Conservation (phyloP, 768 basidiomycete species). For the Pleurotus tuber-regium region DNA sequence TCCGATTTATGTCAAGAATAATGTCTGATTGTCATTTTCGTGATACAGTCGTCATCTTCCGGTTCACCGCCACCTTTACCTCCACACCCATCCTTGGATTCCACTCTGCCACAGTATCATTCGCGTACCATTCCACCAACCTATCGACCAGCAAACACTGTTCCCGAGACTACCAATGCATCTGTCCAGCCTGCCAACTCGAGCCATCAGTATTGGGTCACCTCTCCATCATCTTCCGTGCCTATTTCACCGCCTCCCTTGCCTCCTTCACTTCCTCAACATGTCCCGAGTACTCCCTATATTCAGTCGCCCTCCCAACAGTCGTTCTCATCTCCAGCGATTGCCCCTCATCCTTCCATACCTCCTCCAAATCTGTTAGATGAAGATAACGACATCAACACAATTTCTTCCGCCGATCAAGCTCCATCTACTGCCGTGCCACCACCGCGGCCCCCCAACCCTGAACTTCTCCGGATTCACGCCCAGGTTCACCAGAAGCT, state of each 20-base stretch:
- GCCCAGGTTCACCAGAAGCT: slow-evolving; percentile 75
- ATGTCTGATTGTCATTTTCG: slow-evolving; percentile 1
- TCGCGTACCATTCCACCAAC: slow-evolving; percentile 5
- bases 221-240: slow-evolving; percentile 22
- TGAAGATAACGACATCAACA: slow-evolving; percentile 43
- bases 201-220: slow-evolving; percentile 20
- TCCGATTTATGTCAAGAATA: neutral
- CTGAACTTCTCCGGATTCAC: slow-evolving; percentile 82
- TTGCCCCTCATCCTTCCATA: slow-evolving; percentile 19
- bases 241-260: slow-evolving; percentile 22
- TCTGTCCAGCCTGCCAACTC: slow-evolving; percentile 12
- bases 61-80: slow-evolving; percentile 5
- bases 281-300: slow-evolving; percentile 12
- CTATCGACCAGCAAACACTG: slow-evolving; percentile 14
- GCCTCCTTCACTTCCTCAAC: slow-evolving; percentile 24
- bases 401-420: slow-evolving; percentile 13
- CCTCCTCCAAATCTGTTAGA: slow-evolving; percentile 63
- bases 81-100: slow-evolving; percentile 11
- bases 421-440: slow-evolving; percentile 12
- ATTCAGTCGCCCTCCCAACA: slow-evolving; percentile 8
- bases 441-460: slow-evolving; percentile 86
- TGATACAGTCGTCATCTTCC: slow-evolving; percentile 7
- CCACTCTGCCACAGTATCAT: slow-evolving; percentile 14
- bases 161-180: slow-evolving; percentile 18
- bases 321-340: slow-evolving; percentile 7